A percentile compares a stretch with the other conserved stretches of the same genome.
phyloP scores from a whole-genome alignment of 2,329 filamentous ascomycete species.

The Malbranchea cinnamomea region DNA sequence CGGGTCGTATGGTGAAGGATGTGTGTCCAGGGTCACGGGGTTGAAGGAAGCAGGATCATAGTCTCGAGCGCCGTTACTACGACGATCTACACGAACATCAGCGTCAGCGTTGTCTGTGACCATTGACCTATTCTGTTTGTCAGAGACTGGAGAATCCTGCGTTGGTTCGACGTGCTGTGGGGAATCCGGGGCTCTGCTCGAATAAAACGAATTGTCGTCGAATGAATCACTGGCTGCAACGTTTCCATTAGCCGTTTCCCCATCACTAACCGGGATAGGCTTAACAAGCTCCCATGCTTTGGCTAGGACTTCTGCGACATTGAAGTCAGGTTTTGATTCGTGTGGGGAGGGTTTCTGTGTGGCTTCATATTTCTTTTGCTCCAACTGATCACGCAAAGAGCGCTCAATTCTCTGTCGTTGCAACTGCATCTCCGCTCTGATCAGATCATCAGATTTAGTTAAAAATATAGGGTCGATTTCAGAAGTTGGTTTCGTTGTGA shows the following conservation, averaged over 20 bases:
- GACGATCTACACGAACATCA: constrained; percentile 20
- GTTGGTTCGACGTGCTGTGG: constrained; percentile 33
- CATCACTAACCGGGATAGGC: constrained; percentile 38
- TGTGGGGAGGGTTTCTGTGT: constrained; percentile 35
- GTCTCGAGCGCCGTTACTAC: constrained; percentile 22
- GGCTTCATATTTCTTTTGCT: constrained; percentile 40
- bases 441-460: constrained; percentile 71
- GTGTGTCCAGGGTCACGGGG: constrained; percentile 24
- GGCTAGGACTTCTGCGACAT: constrained; percentile 57
- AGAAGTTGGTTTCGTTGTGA: constrained; percentile 36
- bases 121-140: constrained; percentile 14
- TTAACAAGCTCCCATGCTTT: constrained; percentile 58
- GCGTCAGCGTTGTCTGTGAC: constrained; percentile 19
- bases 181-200: constrained; percentile 75
- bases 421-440: constrained; percentile 65
- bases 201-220: constrained; percentile 92
- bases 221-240: constrained; percentile 63
- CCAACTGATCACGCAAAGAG: constrained; percentile 59
- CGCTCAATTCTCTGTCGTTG: constrained; percentile 72
- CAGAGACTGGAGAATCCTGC: constrained; percentile 18
- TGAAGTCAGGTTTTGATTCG: constrained; percentile 47
- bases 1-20: constrained; percentile 20
- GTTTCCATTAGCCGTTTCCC: constrained; percentile 40
- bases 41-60: constrained; percentile 23
- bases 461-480: constrained; percentile 71